A percentile compares a stretch with the other conserved stretches of the same genome.
Conservation (phyloP, 768 basidiomycete species). For the Mycena capillaripes region DNA sequence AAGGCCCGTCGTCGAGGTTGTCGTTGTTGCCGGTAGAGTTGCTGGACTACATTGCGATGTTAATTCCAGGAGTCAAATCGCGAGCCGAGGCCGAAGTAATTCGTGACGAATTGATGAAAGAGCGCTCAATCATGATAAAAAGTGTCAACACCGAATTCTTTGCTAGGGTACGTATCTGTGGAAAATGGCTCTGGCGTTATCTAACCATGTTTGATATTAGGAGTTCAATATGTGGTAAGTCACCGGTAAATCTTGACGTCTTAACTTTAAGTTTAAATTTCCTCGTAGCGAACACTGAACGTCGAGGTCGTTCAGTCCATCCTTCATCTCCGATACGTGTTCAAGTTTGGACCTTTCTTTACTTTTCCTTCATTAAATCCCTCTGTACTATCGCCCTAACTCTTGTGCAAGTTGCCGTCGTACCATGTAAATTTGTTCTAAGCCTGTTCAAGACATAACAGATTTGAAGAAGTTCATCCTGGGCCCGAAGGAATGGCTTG, state of each 20-base stretch:
- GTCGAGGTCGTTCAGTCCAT: neutral
- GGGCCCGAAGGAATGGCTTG: too few relatives aligned
- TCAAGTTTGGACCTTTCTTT: too few relatives aligned
- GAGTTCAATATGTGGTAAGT: slow-evolving; percentile 26
- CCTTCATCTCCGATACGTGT: too few relatives aligned
- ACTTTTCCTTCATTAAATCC: too few relatives aligned
- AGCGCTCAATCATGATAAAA: slow-evolving; percentile 42
- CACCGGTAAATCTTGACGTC: neutral
- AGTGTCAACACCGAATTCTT: slow-evolving; percentile 20
- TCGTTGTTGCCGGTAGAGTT: slow-evolving; percentile 17
- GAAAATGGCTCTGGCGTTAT: neutral
- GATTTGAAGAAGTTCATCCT: too few relatives aligned
- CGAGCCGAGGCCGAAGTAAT: slow-evolving; percentile 44
- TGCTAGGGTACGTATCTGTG: slow-evolving; percentile 5
- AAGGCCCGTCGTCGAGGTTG: slow-evolving; percentile 12
- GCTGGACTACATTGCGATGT: slow-evolving; percentile 5
- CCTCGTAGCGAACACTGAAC: slow-evolving; percentile 6
- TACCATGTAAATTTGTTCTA: too few relatives aligned
- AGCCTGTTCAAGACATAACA: too few relatives aligned
- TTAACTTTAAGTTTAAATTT: neutral
- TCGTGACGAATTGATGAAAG: slow-evolving; percentile 47
- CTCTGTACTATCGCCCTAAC: too few relatives aligned
- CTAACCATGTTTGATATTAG: neutral
- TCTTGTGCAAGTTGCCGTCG: too few relatives aligned
- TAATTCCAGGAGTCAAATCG: slow-evolving; percentile 33